Base-by-base conservation (phyloP, 2,329 filamentous ascomycete genomes). In the Sporothrix protearum region DNA sequence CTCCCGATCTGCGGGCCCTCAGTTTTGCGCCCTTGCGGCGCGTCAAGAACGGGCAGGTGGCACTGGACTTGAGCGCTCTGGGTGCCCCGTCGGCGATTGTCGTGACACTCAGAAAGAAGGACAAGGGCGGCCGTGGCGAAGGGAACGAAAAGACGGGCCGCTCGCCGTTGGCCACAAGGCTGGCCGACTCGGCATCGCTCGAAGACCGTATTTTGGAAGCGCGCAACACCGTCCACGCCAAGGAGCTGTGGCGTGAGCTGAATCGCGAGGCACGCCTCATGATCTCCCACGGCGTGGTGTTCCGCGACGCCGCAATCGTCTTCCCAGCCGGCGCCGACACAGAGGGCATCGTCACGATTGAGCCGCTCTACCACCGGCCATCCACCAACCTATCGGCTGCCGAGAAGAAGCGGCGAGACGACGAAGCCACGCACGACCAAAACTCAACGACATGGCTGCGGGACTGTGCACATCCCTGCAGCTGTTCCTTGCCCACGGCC, bases 241-340 rank as follows among this genome's bases (percentile, higher is more conserved):
- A 94, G 77, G 96, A 99, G 78, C 82, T 99, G 1, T 97, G 94
- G 86, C 90, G 97, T 76, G 96, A 99, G 80, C 84, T 98, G 73
- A 90, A 91, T 69, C 87, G 93, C 22, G 96, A 99, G 80, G 89
- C 92, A 0, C 90, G 94, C 19, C 85, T 86, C 0, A 83, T 97
- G 28, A 85, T 90, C 2, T 88, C 89, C 12, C 89, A 92, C 73
- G 88, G 90, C 10, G 90, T 97, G 14, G 86, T 85, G 33, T 86
- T 89, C 16, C 85, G 88, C 47, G 88, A 86, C 16, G 82, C 87
- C 33, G 81, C 84, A 2, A 83, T 93, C 55, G 83, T 83, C 10
- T 88, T 89, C 76, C 81, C 84, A 2, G 79, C 88, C 1, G 83
- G 85, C n/a, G 76, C 83, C 0, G 80, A 83, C 3, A 84, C 85